Evolutionary conservation across 2,329 filamentous ascomycete species (phyloP).

Genomic region (Curvularia hawaiiensis): DNA sequence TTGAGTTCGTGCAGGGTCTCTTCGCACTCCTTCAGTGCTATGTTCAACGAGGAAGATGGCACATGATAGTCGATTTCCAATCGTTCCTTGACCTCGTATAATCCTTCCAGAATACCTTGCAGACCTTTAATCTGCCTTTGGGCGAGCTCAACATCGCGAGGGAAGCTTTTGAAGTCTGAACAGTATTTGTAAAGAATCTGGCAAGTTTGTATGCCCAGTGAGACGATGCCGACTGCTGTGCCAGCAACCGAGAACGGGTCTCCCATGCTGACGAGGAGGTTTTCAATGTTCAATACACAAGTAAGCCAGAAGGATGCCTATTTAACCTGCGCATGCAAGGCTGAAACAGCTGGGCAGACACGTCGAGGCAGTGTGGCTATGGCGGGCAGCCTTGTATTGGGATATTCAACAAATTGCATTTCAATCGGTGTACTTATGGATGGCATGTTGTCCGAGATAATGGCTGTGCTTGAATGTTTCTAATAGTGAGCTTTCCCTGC

Average conservation of each 20-base stretch:
- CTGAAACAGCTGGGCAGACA: neutral
- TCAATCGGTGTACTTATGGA: too few species aligned
- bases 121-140: constrained; percentile 10
- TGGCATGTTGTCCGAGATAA: neutral
- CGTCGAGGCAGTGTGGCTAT: neutral
- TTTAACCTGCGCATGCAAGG: neutral
- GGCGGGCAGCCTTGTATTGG: neutral
- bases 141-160: constrained; percentile 11
- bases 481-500: neutral
- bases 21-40: constrained; percentile 7
- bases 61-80: constrained; percentile 13
- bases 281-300: neutral
- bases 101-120: constrained; percentile 9
- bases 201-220: constrained; percentile 18
- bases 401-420: too few species aligned
- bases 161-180: constrained; percentile 8
- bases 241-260: neutral
- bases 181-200: constrained; percentile 20
- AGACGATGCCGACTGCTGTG: constrained; percentile 16
- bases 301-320: neutral
- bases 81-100: constrained; percentile 9
- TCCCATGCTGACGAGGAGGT: neutral
- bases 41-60: constrained; percentile 9
- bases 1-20: neutral
- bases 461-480: too few species aligned